Conservation (phyloP, 495 filamentous ascomycete genomes). For the Aspergillus avenaceus region DNA sequence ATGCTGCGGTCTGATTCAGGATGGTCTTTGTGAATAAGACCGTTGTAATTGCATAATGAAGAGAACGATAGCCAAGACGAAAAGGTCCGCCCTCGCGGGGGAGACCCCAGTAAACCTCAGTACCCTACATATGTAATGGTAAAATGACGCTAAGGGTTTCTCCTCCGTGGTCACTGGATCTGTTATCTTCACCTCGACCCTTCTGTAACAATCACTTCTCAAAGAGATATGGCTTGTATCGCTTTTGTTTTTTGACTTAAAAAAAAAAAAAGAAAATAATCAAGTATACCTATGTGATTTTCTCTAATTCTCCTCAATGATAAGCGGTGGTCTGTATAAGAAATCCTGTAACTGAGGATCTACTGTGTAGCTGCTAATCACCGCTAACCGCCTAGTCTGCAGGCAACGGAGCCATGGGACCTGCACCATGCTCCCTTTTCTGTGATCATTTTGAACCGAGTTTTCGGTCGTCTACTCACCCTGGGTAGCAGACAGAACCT, state of each 20-base stretch:
- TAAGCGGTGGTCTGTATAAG: slow-evolving; percentile 8
- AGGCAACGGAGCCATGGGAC: slow-evolving; percentile 11
- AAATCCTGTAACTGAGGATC: slow-evolving; percentile 9
- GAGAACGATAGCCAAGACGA: slow-evolving; percentile 5
- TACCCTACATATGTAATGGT: not conserved
- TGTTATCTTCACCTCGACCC: slow-evolving; percentile 11
- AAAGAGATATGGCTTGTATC: too few species aligned
- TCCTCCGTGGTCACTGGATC: slow-evolving; percentile 5
- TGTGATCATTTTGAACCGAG: slow-evolving; percentile 10
- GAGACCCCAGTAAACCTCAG: slow-evolving; percentile 5
- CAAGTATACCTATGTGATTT: not conserved
- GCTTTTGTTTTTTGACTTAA: too few species aligned
- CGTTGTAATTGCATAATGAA: not conserved
- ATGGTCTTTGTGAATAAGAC: not conserved
- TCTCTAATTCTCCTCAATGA: not conserved
- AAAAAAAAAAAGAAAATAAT: not conserved
- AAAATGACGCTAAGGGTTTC: slow-evolving; percentile 9
- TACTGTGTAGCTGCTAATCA: slow-evolving; percentile 19
- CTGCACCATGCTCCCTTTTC: slow-evolving; percentile 7
- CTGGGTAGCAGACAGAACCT: slow-evolving; percentile 1
- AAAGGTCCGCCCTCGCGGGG: slow-evolving; percentile 13
- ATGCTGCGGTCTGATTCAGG: not conserved
- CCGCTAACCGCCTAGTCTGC: slow-evolving; percentile 12
- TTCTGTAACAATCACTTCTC: not conserved
- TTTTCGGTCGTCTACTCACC: slow-evolving; percentile 9